Evolutionary conservation across 2,329 filamentous ascomycete species (phyloP).

Genomic region (Aspergillus clavatus): DNA sequence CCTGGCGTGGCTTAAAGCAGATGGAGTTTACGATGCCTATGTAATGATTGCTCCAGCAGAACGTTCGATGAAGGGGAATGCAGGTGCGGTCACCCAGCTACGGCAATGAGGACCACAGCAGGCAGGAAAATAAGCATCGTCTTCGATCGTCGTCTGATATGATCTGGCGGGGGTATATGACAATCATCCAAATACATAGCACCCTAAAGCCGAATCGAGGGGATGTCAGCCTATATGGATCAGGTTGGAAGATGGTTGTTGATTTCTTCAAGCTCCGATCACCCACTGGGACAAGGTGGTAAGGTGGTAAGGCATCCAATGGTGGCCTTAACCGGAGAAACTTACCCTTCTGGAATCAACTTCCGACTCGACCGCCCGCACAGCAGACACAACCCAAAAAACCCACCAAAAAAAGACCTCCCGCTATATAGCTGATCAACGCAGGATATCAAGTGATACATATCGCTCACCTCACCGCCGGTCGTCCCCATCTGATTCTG

Average conservation of each 20-base stretch:
- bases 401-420: slow-evolving; percentile 18
- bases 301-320: no score
- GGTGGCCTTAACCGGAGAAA: slow-evolving; percentile 16
- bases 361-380: slow-evolving; percentile 15
- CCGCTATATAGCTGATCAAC: slow-evolving; percentile 8
- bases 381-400: slow-evolving; percentile 24
- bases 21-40: slow-evolving; percentile 49
- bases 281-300: no score
- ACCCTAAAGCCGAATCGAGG: background rate
- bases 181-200: background rate
- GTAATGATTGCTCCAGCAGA: background rate
- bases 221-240: no score
- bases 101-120: background rate
- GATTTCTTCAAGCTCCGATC: no score
- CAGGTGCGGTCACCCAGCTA: background rate
- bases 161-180: background rate
- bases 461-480: no score
- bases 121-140: background rate
- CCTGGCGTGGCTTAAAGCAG: slow-evolving; percentile 58
- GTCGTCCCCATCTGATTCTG: slow-evolving; percentile 2
- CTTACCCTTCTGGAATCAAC: slow-evolving; percentile 6
- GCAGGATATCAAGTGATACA: slow-evolving; percentile 1
- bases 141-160: background rate
- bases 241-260: background rate
- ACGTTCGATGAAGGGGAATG: background rate